Evolutionary conservation across 305 asterid species (phyloP).

Genomic region (Ajuga reptans): DNA sequence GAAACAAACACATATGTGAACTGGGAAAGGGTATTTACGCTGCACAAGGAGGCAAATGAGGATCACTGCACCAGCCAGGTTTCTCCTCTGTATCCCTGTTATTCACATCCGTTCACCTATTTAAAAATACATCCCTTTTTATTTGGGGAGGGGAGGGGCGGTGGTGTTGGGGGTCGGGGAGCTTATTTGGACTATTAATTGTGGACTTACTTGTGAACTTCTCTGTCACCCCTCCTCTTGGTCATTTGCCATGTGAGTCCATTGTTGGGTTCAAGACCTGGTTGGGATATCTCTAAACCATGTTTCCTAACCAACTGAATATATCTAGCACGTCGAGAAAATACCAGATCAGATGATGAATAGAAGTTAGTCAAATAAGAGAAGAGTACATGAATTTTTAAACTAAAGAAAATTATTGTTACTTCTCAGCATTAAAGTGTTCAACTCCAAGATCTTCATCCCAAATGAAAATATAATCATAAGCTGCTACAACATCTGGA

Average conservation of each 20-base stretch:
- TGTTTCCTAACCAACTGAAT: constrained; percentile 65
- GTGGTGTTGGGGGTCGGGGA: not conserved
- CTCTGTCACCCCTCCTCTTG: constrained; percentile 74
- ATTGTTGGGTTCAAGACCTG: constrained; percentile 80
- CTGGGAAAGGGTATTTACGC: constrained; percentile 40
- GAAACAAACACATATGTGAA: constrained; percentile 9
- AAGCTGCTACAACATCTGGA: constrained; percentile 87
- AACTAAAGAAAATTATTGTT: constrained; percentile 19
- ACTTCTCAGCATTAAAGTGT: constrained; percentile 80
- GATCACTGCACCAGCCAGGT: constrained; percentile 85
- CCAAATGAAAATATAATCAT: constrained; percentile 90
- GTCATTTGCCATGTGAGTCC: constrained; percentile 90
- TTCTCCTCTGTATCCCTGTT: constrained; percentile 74
- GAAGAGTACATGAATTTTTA: not conserved
- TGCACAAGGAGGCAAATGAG: constrained; percentile 82
- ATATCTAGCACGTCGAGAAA: constrained; percentile 38
- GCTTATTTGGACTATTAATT: not conserved
- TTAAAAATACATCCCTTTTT: not conserved
- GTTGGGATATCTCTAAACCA: constrained; percentile 79
- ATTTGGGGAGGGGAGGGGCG: not conserved
- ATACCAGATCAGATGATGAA: not conserved
- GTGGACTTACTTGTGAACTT: constrained; percentile 70
- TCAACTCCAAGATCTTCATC: constrained; percentile 98
- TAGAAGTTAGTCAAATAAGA: constrained; percentile 11
- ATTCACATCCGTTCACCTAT: constrained; percentile 20